Base-by-base conservation (phyloP, 2,329 filamentous ascomycete genomes). In the Ophiosphaerella korrae region DNA sequence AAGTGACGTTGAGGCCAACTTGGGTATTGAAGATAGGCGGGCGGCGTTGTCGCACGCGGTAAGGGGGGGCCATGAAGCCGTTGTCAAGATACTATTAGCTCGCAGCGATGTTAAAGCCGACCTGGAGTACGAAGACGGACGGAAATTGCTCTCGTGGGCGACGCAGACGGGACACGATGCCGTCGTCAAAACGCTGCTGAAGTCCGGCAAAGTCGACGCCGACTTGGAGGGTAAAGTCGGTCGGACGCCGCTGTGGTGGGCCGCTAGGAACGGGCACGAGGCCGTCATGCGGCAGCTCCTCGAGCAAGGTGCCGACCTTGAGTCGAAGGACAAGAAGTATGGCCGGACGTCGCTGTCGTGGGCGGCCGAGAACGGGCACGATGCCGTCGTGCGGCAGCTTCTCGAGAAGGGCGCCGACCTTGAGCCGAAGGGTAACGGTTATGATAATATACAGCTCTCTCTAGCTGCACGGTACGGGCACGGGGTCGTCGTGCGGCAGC, bases 331-430 rank as follows among this genome's bases (percentile, higher is more conserved):
- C 34, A 39, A 47, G 11, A 18, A 21, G 7, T 23, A 33, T 5
- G 21, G 21, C 24, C 33, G 36, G 42, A 47, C 42, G 37, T 42
- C 42, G 24, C 46, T 53, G 13, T 41, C 14, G 14, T 23, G 35
- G 24, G 45, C 45, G 32, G 51, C 46, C 42, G 12, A 3, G 18
- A 32, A 38, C 16, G 24, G 24, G 24, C 24, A 26, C 24, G 24
- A 26, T 5, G 24, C 24, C 24, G 24, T 26, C 5, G 24, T 26
- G 24, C 24, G 8, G 8, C 24, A 5, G 5, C 24, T 26, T 26
- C 24, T 26, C 8, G 24, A 26, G n/a, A n/a, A n/a, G n/a, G n/a
- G n/a, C n/a, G n/a, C n/a, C n/a, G n/a, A n/a, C n/a, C n/a, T n/a
- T n/a, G n/a, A n/a, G n/a, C n/a, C n/a, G n/a, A n/a, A n/a, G n/a